Evolutionary conservation across 306 rosid species (phyloP).

Genomic region (Medicago ruthenica): DNA sequence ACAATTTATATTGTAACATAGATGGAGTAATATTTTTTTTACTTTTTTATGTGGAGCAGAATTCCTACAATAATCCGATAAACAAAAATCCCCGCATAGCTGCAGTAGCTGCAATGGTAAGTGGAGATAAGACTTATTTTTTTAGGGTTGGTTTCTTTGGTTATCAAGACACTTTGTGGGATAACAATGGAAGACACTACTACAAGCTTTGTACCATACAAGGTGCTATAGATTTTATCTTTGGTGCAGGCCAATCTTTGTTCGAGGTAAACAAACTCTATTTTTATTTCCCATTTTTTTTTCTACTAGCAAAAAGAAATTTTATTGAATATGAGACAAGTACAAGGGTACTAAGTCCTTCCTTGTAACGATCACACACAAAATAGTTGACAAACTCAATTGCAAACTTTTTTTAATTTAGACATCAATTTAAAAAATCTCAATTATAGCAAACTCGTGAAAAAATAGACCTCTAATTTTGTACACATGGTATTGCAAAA

Average conservation of each 20-base stretch:
- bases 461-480: no score
- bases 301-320: no score
- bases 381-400: no score
- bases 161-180: constrained; percentile 90
- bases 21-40: neutral
- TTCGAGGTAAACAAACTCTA: constrained; percentile 59
- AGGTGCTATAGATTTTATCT: constrained; percentile 91
- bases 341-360: no score
- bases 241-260: constrained; percentile 75
- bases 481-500: no score
- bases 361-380: no score
- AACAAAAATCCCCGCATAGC: constrained; percentile 41
- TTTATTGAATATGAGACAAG: no score
- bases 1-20: neutral
- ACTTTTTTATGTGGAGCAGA: constrained; percentile 42
- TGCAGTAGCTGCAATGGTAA: constrained; percentile 76
- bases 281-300: no score
- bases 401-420: no score
- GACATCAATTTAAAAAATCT: no score
- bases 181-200: constrained; percentile 73
- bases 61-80: constrained; percentile 63
- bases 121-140: constrained; percentile 67
- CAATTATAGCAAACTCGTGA: no score
- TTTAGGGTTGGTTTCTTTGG: constrained; percentile 74
- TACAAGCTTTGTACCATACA: constrained; percentile 76